Base-by-base conservation (phyloP, 192 early-diverging fungal species). In the Coemansia sp. region DNA sequence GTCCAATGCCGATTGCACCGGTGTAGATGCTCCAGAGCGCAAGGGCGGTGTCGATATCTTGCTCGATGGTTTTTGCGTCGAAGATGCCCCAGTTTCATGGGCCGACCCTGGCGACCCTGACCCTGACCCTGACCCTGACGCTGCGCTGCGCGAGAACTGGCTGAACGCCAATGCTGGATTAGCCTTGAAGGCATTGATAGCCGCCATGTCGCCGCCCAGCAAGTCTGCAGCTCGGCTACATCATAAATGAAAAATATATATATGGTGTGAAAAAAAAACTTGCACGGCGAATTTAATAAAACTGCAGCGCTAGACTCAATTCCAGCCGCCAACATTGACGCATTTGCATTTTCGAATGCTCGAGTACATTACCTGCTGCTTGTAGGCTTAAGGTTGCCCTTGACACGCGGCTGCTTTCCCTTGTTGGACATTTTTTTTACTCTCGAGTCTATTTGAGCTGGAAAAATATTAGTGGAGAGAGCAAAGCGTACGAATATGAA, bases 331-430 rank as follows among this genome's bases (percentile, higher is more conserved):
- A 18, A 20, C 27, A 19, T 29, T 33, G 48, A 28, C 19, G 39
- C 22, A 24, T n/a, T 20, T 47, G 7, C 9, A 5, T 22, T 9
- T 34, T 26, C 1, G 18, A 46, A 7, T 33, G 23, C 13, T 5
- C 17, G 6, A 23, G 9, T 20, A 37, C 20, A 46, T 47, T 84
- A 92, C 91, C 90, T 90, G 83, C 86, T 89, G 56, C 82, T 90
- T 14, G 91, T 85, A 17, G 91, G 87, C 60, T 89, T 83, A 39
- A 85, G 75, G 58, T 90, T 91, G 44, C 90, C 89, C 74, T 93
- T 94, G 34, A 86, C 84, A 50, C 88, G 79, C 26, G 83, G 77
- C 32, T 79, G 68, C 33, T 83, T 87, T 50, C 80, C 55, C 33
- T 72, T 72, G 37, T 58, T 54, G 17, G 65, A 69, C 66, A 68